Evolutionary conservation across 495 filamentous ascomycete genomes (phyloP), one percentile per base, ranked within the genome.

Genomic region (Xylaria scruposa): DNA sequence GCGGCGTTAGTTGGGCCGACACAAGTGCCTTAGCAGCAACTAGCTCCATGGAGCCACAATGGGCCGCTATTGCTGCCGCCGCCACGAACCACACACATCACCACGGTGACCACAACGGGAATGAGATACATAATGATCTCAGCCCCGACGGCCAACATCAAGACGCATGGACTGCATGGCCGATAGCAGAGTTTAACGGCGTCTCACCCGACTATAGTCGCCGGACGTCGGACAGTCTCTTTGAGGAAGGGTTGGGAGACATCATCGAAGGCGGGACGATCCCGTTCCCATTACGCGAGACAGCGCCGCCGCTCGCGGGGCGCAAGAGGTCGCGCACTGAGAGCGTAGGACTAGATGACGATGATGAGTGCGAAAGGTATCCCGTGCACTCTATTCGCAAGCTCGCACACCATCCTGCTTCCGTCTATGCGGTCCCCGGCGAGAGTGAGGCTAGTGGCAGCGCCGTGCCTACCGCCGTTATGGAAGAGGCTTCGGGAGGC

Each of bases 321-420:
- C 77, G 77, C 68, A 78, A 77, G 73, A 44, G 77, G 21, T 69
- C 70, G 47, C 73, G 75, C 53, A 73, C 72, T 19, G 77, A 78
- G 19, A 78, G 75, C 61, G 65, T 72, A 0, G 77, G 70, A n/a
- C 70, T 62, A 1, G 72, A 67, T 0, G 75, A 60, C 33, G 72
- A 66, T 5, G 72, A 59, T 17, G 77, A 76, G 24, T 62, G 68
- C 44, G 69, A 71, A n/a, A 33, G 53, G 59, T 78, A 73, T 42
- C 77, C 75, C 7, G 75, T 65, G 9, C 75, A 77, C 42, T 75
- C 75, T 21, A 74, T 78, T 58, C 75, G 77, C 29, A 77, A 77
- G 72, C 73, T 77, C 6, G 75, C 75, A 53, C 75, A 77, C 33
- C 76, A 62, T 10, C 70, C 68, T 4, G 53, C 54, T 19, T 26